Evolutionary conservation across 441 rosid genomes (phyloP).

Genomic region (Adansonia rubrostipa): DNA sequence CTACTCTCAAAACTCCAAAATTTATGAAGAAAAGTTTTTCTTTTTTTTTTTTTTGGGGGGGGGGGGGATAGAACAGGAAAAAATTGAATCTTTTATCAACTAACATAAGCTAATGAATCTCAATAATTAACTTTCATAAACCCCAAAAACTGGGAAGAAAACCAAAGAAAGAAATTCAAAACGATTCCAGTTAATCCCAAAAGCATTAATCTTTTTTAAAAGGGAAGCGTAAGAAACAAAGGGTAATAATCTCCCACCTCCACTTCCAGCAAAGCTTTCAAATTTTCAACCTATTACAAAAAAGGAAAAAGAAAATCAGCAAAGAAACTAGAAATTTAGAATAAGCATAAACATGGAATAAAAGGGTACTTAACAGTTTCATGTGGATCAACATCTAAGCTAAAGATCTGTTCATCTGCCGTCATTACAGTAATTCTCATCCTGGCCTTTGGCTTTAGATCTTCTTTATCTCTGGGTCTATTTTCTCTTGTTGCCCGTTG

Average conservation of each 20-base stretch:
- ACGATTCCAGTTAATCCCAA: neutral
- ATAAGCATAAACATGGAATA: slow-evolving; percentile 24
- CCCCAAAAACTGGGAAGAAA: slow-evolving; percentile 15
- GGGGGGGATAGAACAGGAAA: neutral
- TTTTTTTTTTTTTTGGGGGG: neutral
- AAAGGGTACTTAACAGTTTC: slow-evolving; percentile 65
- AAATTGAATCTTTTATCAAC: neutral
- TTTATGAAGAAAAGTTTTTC: neutral
- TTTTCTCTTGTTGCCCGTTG: neutral
- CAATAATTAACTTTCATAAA: slow-evolving; percentile 10
- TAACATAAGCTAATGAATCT: slow-evolving; percentile 14
- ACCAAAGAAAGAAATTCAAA: neutral
- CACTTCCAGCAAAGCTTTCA: slow-evolving; percentile 81
- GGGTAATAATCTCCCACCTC: slow-evolving; percentile 58
- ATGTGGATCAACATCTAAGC: slow-evolving; percentile 80
- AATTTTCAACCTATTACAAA: slow-evolving; percentile 21
- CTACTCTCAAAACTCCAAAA: slow-evolving; percentile 33
- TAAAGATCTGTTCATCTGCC: slow-evolving; percentile 78
- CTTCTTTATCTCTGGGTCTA: neutral
- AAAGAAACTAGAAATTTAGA: neutral
- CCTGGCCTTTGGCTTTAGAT: slow-evolving; percentile 17
- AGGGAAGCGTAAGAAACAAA: neutral
- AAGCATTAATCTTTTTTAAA: neutral
- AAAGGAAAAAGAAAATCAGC: neutral
- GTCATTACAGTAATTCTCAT: slow-evolving; percentile 68